phyloP scores from a whole-genome alignment of 768 basidiomycete genomes.

The Boletus eberwhitei region DNA sequence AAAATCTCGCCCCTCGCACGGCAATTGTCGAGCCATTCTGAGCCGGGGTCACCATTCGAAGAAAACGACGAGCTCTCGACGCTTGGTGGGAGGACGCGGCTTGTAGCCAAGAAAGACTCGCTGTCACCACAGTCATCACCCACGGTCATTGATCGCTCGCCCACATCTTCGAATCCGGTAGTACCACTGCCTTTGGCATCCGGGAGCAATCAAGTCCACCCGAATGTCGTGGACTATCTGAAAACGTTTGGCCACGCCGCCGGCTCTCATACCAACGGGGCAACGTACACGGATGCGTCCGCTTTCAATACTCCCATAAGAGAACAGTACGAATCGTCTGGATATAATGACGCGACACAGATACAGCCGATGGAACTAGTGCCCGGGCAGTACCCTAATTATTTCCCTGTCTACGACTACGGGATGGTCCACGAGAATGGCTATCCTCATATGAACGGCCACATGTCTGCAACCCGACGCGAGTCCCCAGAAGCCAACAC shows the following conservation, averaged over 20 bases:
- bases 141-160: constrained; percentile 54
- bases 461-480: constrained; percentile 34
- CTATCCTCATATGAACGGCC: constrained; percentile 38
- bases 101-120: constrained; percentile 60
- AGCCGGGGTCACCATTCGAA: constrained; percentile 42
- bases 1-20: constrained; percentile 43
- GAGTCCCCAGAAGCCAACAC: constrained; percentile 55
- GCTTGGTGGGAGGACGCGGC: constrained; percentile 63
- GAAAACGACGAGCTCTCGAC: constrained; percentile 63
- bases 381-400: constrained; percentile 52
- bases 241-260: constrained; percentile 48
- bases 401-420: constrained; percentile 78
- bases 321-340: constrained; percentile 24
- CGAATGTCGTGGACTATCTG: constrained; percentile 66
- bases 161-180: constrained; percentile 66
- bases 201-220: constrained; percentile 50
- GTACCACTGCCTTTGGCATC: constrained; percentile 65
- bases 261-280: constrained; percentile 17
- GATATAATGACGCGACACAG: constrained; percentile 20
- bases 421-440: constrained; percentile 34
- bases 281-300: constrained; percentile 25
- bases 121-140: constrained; percentile 46
- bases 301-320: constrained; percentile 25
- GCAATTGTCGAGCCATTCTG: constrained; percentile 34
- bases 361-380: constrained; percentile 33